phyloP scores from a whole-genome alignment of 2,329 filamentous ascomycete genomes.

The Nemania diffusa region DNA sequence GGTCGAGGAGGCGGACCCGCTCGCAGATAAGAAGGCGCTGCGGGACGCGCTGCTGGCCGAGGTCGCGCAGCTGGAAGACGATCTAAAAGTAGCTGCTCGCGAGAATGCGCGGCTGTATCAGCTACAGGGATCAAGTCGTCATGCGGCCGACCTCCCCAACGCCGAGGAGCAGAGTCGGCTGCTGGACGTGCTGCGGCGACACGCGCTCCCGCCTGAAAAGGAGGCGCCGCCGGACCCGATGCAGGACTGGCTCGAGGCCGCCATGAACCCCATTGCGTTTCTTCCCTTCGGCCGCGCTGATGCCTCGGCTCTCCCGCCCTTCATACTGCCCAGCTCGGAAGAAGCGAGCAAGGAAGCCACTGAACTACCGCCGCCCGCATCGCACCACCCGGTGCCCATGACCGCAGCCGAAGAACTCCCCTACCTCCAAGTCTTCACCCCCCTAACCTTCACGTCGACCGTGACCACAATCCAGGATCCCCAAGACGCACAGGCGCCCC shows the following conservation, averaged over 20 bases:
- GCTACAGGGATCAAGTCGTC: slow-evolving; percentile 50
- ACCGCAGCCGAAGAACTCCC: slow-evolving; percentile 72
- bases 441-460: slow-evolving; percentile 69
- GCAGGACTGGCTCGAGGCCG: slow-evolving; percentile 57
- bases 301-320: slow-evolving; percentile 43
- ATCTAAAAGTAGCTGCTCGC: slow-evolving; percentile 65
- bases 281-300: slow-evolving; percentile 60
- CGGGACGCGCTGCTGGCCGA: slow-evolving; percentile 66
- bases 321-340: slow-evolving; percentile 34
- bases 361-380: slow-evolving; percentile 57
- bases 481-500: slow-evolving; percentile 42
- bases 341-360: slow-evolving; percentile 47
- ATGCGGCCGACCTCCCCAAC: slow-evolving; percentile 41
- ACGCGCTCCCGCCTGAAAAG: slow-evolving; percentile 54
- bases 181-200: slow-evolving; percentile 54
- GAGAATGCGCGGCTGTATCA: slow-evolving; percentile 67
- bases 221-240: slow-evolving; percentile 47
- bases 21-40: slow-evolving; percentile 61
- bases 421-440: slow-evolving; percentile 77
- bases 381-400: slow-evolving; percentile 73
- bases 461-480: slow-evolving; percentile 57
- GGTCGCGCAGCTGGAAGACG: slow-evolving; percentile 65
- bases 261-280: slow-evolving; percentile 61
- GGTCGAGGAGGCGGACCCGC: slow-evolving; percentile 54
- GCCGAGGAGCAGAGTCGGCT: slow-evolving; percentile 53